phyloP scores from a whole-genome alignment of 345 rosid species.

The Hibiscus trionum region DNA sequence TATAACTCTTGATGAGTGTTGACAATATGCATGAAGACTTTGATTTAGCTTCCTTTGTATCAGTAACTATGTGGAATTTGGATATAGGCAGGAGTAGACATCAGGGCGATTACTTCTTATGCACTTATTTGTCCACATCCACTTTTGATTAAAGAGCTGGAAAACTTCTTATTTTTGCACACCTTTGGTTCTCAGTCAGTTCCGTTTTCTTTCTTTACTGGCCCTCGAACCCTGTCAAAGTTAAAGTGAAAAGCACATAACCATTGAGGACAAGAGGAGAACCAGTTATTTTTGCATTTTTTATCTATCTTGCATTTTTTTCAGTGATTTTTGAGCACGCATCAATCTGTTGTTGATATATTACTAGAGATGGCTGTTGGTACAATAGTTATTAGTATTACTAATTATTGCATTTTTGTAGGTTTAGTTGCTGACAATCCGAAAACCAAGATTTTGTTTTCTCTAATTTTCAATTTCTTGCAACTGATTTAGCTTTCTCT shows the following conservation, averaged over 20 bases:
- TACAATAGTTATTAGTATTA: background rate
- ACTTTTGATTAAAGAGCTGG: background rate
- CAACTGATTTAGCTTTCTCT: slow-evolving; percentile 16
- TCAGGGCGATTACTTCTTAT: background rate
- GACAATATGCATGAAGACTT: background rate
- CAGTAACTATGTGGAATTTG: background rate
- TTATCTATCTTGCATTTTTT: background rate
- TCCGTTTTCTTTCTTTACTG: too few species aligned
- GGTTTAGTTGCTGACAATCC: background rate
- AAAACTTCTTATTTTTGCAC: background rate
- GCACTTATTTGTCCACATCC: background rate
- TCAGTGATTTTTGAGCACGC: background rate
- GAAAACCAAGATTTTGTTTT: background rate
- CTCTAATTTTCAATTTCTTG: background rate
- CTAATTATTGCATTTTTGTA: background rate
- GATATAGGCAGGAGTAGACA: background rate
- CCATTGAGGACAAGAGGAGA: too few species aligned
- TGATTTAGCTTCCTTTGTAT: background rate
- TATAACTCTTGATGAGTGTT: background rate
- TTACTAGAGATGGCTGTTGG: background rate
- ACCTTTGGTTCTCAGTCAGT: background rate
- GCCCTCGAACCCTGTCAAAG: too few species aligned
- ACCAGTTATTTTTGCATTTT: too few species aligned
- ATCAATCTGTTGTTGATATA: background rate
- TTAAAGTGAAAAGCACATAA: too few species aligned